Evolutionary conservation across 306 rosid species (phyloP), one percentile per base, ranked within the genome.

Genomic region (Begonia peltatifolia): DNA sequence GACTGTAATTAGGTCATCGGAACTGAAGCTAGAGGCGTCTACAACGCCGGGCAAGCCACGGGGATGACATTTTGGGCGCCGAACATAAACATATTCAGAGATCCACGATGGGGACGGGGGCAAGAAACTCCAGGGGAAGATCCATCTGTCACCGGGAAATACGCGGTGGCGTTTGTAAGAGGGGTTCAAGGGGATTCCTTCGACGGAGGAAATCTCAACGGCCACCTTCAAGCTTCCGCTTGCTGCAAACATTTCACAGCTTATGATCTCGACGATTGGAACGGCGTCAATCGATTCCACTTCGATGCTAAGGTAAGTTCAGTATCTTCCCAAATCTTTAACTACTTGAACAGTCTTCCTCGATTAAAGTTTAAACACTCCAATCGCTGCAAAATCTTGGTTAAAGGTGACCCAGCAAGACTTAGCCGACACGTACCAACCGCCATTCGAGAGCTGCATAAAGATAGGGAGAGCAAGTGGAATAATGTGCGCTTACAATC

Each of bases 21-120:
- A 20, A 42, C 57, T 0, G 99, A 90, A 64, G 94, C 86, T 0
- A 71, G 99, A 43, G 95, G 87, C 0, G 55, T 86, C 9, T 90
- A 83, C 65, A 90, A 90, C 73, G 88, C 69, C 0, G 95, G 94
- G 9, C 86, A 90, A 60, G 80, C 95, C 0, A 53, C 0, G 17
- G 99, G 99, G 18, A 71, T 90, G 81, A 90, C 95, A 5, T 90
- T 90, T 51, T 90, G 95, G 99, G 88, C 99, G 15, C 99, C 99
- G 0, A 90, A 90, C 53, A 86, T 90, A 0, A 90, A 90, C 74
- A 79, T 90, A 11, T 90, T 78, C 41, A 86, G 99, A 52, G 99
- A 90, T 41, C 99, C 95, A 1, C 69, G 99, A 63, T 90, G 95
- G 99, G 95, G 99, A 0, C 74, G 99, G 69, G 99, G 99, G 11